These are phyloP conservation scores for Tolypocladium cylindrosporum DNA, from an alignment of 2,329 filamentous ascomycete genomes.

Conservation along the genomic window DNA sequence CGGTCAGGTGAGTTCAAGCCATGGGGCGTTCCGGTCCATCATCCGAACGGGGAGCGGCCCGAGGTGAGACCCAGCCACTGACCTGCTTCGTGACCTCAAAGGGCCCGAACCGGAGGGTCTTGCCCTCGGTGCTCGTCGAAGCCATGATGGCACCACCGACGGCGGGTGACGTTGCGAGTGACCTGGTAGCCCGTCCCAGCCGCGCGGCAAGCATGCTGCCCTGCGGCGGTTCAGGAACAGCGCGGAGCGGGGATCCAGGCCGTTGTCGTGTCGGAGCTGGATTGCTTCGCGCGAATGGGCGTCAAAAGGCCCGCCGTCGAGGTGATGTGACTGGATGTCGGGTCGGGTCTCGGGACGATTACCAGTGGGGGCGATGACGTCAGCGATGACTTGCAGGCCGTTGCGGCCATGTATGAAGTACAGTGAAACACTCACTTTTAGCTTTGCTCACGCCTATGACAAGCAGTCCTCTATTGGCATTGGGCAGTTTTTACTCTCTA, in stretches of 20 bases:
- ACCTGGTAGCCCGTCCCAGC: neutral
- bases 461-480: too few relatives aligned
- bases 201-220: neutral
- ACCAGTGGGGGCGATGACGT: neutral
- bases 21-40: neutral
- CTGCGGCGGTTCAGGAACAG: neutral
- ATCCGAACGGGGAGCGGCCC: too few relatives aligned
- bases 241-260: neutral
- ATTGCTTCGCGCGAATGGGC: neutral
- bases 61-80: slow-evolving; percentile 9
- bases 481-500: neutral
- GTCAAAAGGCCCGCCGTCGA: neutral
- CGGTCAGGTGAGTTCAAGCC: neutral
- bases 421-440: too few relatives aligned
- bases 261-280: neutral
- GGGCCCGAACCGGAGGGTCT: slow-evolving; percentile 56
- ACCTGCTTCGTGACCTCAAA: slow-evolving; percentile 70
- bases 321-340: neutral
- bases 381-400: neutral
- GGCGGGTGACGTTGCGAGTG: slow-evolving; percentile 4
- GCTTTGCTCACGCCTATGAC: too few relatives aligned
- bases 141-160: slow-evolving; percentile 18
- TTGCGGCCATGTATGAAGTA: too few relatives aligned
- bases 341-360: neutral
- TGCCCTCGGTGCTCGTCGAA: slow-evolving; percentile 12